A percentile compares a stretch with the other conserved stretches of the same genome.
These are phyloP conservation scores for Rhizophora mangle DNA, from an alignment of 345 rosid species.

Conservation along the genomic window DNA sequence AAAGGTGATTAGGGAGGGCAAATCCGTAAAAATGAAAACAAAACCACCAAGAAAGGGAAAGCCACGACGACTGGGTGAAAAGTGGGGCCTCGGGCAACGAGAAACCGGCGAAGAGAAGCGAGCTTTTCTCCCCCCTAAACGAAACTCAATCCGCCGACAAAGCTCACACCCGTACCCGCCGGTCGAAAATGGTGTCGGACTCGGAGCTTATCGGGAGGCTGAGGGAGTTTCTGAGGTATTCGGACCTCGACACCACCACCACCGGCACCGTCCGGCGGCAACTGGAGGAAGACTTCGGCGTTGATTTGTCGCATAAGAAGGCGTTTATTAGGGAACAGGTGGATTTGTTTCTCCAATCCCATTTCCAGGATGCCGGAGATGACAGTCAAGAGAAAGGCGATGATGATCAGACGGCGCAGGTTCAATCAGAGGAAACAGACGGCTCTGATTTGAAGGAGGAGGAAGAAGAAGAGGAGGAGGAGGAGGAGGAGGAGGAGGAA, in stretches of 20 bases:
- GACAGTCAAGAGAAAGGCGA: slow-evolving; percentile 7
- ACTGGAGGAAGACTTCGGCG: slow-evolving; percentile 44
- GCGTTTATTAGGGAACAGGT: slow-evolving; percentile 48
- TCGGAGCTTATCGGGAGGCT: slow-evolving; percentile 40
- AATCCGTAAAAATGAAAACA: too few species aligned
- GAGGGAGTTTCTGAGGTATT: slow-evolving; percentile 32
- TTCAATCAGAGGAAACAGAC: slow-evolving; percentile 25
- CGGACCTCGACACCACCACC: slow-evolving; percentile 51
- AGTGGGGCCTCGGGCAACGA: slow-evolving; percentile 2
- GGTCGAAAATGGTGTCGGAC: slow-evolving; percentile 38
- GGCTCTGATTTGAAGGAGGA: slow-evolving; percentile 19
- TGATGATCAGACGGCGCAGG: slow-evolving; percentile 20
- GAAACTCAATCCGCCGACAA: too few species aligned
- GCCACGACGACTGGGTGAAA: too few species aligned
- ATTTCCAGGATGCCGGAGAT: slow-evolving; percentile 14
- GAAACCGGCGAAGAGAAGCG: slow-evolving; percentile 22
- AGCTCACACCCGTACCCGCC: too few species aligned
- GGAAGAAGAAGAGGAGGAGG: slow-evolving; percentile 17
- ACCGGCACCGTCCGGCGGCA: slow-evolving; percentile 40
- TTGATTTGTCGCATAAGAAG: slow-evolving; percentile 45
- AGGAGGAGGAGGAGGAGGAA: slow-evolving; percentile 9
- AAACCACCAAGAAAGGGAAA: too few species aligned
- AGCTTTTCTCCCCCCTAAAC: not conserved
- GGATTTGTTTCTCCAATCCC: slow-evolving; percentile 38
- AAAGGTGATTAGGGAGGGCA: too few species aligned